phyloP scores from a whole-genome alignment of 2,329 filamentous ascomycete species.

The Cytospora piceae region DNA sequence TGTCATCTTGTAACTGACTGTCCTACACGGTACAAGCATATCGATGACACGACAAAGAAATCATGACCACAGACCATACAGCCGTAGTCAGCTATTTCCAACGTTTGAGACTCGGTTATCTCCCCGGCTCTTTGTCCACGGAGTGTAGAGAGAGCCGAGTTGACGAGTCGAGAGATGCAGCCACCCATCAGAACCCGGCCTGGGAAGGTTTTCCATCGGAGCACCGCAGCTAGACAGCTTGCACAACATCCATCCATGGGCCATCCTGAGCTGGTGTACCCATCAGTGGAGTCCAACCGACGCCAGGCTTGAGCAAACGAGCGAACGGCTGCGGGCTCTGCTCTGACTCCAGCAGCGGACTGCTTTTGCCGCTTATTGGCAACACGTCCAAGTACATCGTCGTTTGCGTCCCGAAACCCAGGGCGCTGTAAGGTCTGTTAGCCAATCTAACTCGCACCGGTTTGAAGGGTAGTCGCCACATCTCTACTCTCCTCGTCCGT shows the following conservation, averaged over 20 bases:
- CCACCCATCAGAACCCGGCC: neutral
- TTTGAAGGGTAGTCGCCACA: constrained; percentile 6
- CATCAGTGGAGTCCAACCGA: neutral
- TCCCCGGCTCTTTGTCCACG: neutral
- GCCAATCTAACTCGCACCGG: neutral
- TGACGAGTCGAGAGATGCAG: neutral
- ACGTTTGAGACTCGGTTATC: no score
- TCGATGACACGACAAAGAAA: neutral
- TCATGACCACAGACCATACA: neutral
- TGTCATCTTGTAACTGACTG: neutral
- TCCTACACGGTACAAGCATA: neutral
- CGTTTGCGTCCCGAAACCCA: constrained; percentile 4
- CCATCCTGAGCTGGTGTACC: neutral
- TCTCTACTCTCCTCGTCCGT: constrained; percentile 8
- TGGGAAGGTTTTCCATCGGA: neutral
- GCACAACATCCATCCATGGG: neutral
- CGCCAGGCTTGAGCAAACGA: neutral
- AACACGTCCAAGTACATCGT: neutral
- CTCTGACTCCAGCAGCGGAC: neutral
- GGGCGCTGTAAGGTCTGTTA: neutral
- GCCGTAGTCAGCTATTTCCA: neutral
- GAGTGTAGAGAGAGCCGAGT: neutral
- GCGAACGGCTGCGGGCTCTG: neutral
- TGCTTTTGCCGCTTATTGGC: neutral
- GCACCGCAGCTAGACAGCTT: neutral